A percentile compares a stretch with the other conserved stretches of the same genome.
Conservation (phyloP, 202 grass and related monocot genomes). For the Sporobolus alterniflorus region DNA sequence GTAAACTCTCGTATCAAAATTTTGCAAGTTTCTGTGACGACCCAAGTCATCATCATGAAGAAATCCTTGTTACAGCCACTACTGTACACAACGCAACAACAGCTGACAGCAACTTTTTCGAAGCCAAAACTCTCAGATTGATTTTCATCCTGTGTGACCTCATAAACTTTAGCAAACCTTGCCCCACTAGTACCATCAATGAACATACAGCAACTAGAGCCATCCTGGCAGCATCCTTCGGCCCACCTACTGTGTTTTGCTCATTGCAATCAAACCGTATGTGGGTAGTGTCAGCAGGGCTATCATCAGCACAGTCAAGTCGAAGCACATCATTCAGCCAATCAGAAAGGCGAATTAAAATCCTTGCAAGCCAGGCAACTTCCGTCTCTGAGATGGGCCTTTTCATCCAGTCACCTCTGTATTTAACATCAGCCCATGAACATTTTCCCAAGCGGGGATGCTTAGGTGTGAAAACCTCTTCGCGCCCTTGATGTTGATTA, state of each 20-base stretch:
- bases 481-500: constrained; percentile 38
- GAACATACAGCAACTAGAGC: constrained; percentile 47
- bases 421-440: constrained; percentile 54
- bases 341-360: constrained; percentile 70
- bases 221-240: constrained; percentile 59
- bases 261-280: constrained; percentile 51
- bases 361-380: constrained; percentile 73
- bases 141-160: constrained; percentile 61
- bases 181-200: constrained; percentile 47
- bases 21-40: background rate
- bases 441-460: constrained; percentile 52
- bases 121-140: constrained; percentile 79
- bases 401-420: constrained; percentile 89
- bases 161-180: constrained; percentile 65
- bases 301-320: constrained; percentile 43
- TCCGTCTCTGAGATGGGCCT: constrained; percentile 74
- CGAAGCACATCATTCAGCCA: constrained; percentile 59
- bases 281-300: constrained; percentile 16
- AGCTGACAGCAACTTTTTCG: constrained; percentile 56
- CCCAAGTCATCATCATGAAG: background rate
- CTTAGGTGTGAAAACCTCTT: constrained; percentile 72
- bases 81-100: constrained; percentile 37
- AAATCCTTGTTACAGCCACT: constrained; percentile 39
- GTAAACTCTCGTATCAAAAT: background rate
- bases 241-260: constrained; percentile 42